Conservation (phyloP, 768 basidiomycete genomes). For the Phylloporus arenicola region DNA sequence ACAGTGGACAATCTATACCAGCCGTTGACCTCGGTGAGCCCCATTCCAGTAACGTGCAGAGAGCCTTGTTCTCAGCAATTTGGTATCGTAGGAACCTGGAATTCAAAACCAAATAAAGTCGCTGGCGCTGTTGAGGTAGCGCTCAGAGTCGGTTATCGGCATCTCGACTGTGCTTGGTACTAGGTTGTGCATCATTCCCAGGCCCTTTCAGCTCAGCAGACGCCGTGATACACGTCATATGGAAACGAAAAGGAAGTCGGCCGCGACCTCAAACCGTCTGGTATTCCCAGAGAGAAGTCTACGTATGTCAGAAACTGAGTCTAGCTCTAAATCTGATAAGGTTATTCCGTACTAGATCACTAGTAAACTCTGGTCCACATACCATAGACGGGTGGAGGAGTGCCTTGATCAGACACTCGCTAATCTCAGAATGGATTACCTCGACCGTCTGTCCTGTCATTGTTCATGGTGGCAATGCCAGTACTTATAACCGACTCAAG, state of each 20-base stretch:
- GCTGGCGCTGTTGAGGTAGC: slow-evolving; percentile 66
- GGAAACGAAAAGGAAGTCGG: slow-evolving; percentile 83
- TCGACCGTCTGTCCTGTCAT: slow-evolving; percentile 56
- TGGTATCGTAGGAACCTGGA: slow-evolving; percentile 63
- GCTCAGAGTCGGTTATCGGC: slow-evolving; percentile 73
- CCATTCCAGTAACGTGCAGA: background rate
- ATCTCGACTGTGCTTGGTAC: slow-evolving; percentile 67
- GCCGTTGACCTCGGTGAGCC: slow-evolving; percentile 51
- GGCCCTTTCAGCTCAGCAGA: slow-evolving; percentile 15
- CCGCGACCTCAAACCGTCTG: slow-evolving; percentile 69
- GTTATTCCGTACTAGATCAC: slow-evolving; percentile 45
- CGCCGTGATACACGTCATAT: slow-evolving; percentile 45
- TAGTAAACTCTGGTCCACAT: slow-evolving; percentile 65
- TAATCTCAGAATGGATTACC: slow-evolving; percentile 78
- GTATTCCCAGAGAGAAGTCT: slow-evolving; percentile 73
- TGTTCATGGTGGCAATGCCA: background rate
- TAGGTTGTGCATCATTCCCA: slow-evolving; percentile 4
- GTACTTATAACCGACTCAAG: slow-evolving; percentile 8
- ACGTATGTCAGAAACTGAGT: slow-evolving; percentile 35
- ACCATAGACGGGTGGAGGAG: slow-evolving; percentile 67
- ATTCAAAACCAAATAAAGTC: slow-evolving; percentile 70
- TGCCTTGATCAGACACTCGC: slow-evolving; percentile 70
- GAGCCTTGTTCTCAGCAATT: background rate
- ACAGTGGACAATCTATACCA: slow-evolving; percentile 54
- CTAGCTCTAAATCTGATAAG: background rate